Conservation (phyloP, 106 monocot genomes). For the Narthecium ossifragum region DNA sequence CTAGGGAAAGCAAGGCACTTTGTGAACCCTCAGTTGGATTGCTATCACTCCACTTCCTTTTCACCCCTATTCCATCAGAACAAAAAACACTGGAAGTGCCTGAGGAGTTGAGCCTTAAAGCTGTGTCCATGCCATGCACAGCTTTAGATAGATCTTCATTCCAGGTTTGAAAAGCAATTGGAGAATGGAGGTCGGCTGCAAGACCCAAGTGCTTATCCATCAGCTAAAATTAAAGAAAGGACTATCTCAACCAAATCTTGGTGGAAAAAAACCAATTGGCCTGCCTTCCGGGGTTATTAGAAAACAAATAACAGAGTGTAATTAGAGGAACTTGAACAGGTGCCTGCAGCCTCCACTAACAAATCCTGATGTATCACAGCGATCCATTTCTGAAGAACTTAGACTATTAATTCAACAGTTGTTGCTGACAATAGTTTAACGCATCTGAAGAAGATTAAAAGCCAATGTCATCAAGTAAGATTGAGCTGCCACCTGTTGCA, state of each 20-base stretch:
- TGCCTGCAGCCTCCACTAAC: constrained; percentile 19
- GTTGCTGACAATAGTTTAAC: not conserved
- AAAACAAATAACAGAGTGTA: constrained; percentile 1
- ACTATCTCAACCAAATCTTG: constrained; percentile 5
- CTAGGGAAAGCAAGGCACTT: constrained; percentile 8
- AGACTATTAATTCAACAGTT: not conserved
- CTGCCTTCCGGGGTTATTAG: constrained; percentile 19
- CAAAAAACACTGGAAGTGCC: not conserved
- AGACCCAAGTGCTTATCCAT: constrained; percentile 14
- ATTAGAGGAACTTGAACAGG: not conserved
- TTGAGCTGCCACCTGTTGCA: no score
- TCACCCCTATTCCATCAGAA: constrained; percentile 4
- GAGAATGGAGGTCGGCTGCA: not conserved
- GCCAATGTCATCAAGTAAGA: not conserved
- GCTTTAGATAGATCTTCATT: constrained; percentile 11
- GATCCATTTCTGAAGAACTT: constrained; percentile 10
- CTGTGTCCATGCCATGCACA: constrained; percentile 12
- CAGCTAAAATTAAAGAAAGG: not conserved
- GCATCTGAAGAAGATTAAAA: not conserved
- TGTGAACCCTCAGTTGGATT: not conserved
- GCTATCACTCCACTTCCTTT: constrained; percentile 14
- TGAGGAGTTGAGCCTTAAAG: constrained; percentile 9
- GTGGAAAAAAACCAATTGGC: constrained; percentile 18
- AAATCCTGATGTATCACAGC: constrained; percentile 24
- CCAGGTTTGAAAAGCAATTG: constrained; percentile 1